These are phyloP conservation scores for Trichoderma semiorbis DNA, from an alignment of 2,329 filamentous ascomycete species.

Conservation along the genomic window DNA sequence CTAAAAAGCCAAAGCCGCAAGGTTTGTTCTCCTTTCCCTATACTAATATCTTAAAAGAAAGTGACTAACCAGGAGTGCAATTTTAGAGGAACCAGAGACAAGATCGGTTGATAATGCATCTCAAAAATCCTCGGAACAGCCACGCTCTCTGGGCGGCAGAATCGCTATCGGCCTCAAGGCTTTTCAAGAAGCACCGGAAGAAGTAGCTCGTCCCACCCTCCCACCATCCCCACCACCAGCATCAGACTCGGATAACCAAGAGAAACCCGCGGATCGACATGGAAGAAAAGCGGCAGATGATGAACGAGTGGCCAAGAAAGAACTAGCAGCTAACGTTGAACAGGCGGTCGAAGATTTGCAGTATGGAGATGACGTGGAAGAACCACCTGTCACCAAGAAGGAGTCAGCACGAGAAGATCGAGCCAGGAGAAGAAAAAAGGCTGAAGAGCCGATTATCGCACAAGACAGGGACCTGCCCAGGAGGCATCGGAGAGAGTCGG, in stretches of 20 bases:
- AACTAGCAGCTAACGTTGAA: constrained; percentile 7
- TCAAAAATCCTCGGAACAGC: constrained; percentile 42
- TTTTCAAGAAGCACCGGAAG: constrained; percentile 48
- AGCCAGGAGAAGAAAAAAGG: background rate
- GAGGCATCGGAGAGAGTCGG: constrained; percentile 25
- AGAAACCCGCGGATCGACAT: constrained; percentile 14
- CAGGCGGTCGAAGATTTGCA: constrained; percentile 29
- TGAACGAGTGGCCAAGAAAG: constrained; percentile 27
- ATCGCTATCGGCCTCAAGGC: constrained; percentile 56
- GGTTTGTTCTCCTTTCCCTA: constrained; percentile 31
- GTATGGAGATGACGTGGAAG: background rate
- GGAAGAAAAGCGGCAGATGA: constrained; percentile 20
- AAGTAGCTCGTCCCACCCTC: constrained; percentile 35
- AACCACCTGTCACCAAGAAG: background rate
- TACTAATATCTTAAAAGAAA: constrained; percentile 39
- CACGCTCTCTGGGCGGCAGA: constrained; percentile 47
- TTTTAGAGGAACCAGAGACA: constrained; percentile 26
- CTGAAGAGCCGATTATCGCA: background rate
- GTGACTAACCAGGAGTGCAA: constrained; percentile 49
- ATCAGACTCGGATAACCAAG: constrained; percentile 22
- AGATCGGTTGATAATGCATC: constrained; percentile 30
- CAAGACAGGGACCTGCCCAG: constrained; percentile 29
- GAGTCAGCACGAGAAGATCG: background rate
- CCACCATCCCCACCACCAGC: constrained; percentile 39
- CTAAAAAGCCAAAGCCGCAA: constrained; percentile 44